These are phyloP conservation scores for Jackrogersella minutella DNA, from an alignment of 495 filamentous ascomycete species.

Conservation along the genomic window DNA sequence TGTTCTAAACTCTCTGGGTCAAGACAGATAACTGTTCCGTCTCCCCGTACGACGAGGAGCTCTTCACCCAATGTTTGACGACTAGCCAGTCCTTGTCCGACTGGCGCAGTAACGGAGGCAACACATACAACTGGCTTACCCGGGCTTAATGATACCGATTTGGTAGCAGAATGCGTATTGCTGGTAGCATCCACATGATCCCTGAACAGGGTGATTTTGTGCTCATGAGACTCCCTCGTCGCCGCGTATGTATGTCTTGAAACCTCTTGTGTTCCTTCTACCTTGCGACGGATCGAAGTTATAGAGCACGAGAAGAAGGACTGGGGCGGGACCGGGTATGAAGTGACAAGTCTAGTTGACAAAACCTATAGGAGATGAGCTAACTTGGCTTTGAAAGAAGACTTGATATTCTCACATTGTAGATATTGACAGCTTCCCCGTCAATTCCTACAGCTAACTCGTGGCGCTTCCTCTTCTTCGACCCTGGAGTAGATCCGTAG, in stretches of 20 bases:
- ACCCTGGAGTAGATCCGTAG: conserved; percentile 69
- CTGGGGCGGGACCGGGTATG: conserved; percentile 85
- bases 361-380: conserved; percentile 67
- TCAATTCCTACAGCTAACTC: conserved; percentile 89
- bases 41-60: conserved; percentile 49
- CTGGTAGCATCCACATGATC: conserved; percentile 70
- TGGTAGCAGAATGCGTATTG: conserved; percentile 54
- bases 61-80: conserved; percentile 21
- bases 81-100: neutral
- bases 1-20: conserved; percentile 52
- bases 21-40: conserved; percentile 51
- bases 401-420: conserved; percentile 68
- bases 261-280: conserved; percentile 58
- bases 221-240: conserved; percentile 47
- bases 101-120: conserved; percentile 12
- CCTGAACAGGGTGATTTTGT: conserved; percentile 61
- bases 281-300: conserved; percentile 73
- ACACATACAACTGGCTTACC: conserved; percentile 40
- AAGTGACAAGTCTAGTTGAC: conserved; percentile 80
- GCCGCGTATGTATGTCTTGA: conserved; percentile 77
- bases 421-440: conserved; percentile 89
- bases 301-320: conserved; percentile 79
- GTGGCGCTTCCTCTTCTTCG: conserved; percentile 81
- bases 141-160: conserved; percentile 25
- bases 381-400: neutral